phyloP scores from a whole-genome alignment of 169 alveolate species.

The Plasmodium cynomolgi region DNA sequence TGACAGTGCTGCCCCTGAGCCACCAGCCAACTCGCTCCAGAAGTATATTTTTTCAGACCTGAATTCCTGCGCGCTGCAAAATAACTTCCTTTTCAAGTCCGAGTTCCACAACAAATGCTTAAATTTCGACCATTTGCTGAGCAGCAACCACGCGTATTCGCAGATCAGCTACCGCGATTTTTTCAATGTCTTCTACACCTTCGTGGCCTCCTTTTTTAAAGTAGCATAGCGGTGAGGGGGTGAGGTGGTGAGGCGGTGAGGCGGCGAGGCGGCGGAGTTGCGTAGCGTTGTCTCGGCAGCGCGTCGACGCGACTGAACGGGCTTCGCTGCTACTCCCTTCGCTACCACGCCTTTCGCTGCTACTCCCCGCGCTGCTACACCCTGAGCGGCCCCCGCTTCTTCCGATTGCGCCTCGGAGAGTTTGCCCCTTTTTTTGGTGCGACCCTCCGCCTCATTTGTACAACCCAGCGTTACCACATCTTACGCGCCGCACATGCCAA shows the following conservation, averaged over 20 bases:
- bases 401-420: background rate
- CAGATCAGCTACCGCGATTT: conserved; percentile 33
- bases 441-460: background rate
- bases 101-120: conserved; percentile 46
- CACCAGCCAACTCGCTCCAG: background rate
- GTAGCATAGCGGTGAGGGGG: background rate
- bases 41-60: background rate
- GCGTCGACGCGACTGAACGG: background rate
- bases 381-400: background rate
- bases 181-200: conserved; percentile 32
- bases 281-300: background rate
- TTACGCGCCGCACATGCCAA: background rate
- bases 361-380: too few species aligned
- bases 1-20: background rate
- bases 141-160: conserved; percentile 28
- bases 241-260: too few species aligned
- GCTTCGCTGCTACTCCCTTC: background rate
- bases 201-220: conserved; percentile 35
- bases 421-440: background rate
- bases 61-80: conserved; percentile 17
- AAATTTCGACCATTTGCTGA: conserved; percentile 32
- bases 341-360: background rate
- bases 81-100: conserved; percentile 19
- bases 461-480: background rate
- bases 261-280: too few species aligned